Conservation (phyloP, 257 asterid genomes). For the Nicotiana tomentosiformis region DNA sequence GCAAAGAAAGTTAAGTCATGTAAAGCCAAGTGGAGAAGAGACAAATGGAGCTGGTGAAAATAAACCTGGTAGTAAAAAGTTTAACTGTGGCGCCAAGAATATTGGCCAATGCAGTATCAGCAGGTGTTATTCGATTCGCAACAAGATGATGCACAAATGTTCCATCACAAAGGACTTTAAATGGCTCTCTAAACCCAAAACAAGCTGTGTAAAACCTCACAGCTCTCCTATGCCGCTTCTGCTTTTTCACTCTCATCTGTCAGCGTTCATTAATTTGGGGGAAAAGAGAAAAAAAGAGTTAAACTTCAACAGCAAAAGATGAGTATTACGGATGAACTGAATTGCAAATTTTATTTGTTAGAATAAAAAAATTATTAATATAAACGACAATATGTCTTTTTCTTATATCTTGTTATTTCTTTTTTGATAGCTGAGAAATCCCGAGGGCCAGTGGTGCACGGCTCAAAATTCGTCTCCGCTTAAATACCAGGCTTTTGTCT, state of each 20-base stretch:
- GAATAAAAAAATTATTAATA: background rate
- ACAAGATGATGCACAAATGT: slow-evolving; percentile 87
- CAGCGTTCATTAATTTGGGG: background rate
- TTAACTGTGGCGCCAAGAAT: slow-evolving; percentile 68
- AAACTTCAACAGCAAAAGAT: background rate
- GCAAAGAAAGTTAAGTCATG: background rate
- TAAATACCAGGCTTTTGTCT: too few species aligned
- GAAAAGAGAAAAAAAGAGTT: background rate
- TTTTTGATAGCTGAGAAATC: too few species aligned
- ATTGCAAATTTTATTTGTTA: background rate
- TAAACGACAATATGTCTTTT: background rate
- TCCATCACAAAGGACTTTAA: slow-evolving; percentile 91
- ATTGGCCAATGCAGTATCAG: slow-evolving; percentile 75
- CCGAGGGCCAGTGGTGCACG: too few species aligned
- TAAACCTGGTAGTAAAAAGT: slow-evolving; percentile 53
- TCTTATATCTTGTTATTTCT: too few species aligned
- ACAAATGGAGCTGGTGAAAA: background rate
- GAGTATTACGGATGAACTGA: background rate
- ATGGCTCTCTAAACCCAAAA: slow-evolving; percentile 86
- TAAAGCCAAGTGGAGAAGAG: background rate
- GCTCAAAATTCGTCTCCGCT: too few species aligned
- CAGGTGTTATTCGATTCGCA: slow-evolving; percentile 57
- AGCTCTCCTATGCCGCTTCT: slow-evolving; percentile 72
- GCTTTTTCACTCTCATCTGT: slow-evolving; percentile 74
- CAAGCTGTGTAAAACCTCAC: slow-evolving; percentile 66